Evolutionary conservation across 2,329 filamentous ascomycete genomes (phyloP).

Genomic region (Ophiosphaerella narmari): DNA sequence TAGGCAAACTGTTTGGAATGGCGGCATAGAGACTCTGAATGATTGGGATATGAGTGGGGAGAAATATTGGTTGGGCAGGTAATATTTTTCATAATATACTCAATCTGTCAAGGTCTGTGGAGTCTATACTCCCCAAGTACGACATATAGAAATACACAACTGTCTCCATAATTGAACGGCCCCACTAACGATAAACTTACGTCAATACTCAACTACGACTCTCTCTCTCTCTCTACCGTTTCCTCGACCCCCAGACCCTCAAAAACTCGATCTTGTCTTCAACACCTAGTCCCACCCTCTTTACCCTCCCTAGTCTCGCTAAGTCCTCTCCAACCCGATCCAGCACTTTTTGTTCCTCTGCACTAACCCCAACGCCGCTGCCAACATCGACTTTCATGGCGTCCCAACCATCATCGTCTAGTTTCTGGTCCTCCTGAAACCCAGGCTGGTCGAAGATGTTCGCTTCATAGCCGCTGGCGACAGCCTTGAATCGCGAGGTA

Average conservation of each 20-base stretch:
- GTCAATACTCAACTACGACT: not conserved
- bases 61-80: no score
- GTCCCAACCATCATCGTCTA: slow-evolving; percentile 14
- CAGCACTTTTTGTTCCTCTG: slow-evolving; percentile 68
- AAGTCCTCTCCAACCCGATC: slow-evolving; percentile 83
- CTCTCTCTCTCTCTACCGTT: slow-evolving; percentile 12
- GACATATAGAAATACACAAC: no score
- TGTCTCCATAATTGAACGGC: no score
- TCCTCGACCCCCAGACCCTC: slow-evolving; percentile 64
- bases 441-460: slow-evolving; percentile 41
- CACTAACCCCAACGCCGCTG: slow-evolving; percentile 22
- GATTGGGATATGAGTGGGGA: no score
- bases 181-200: not conserved
- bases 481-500: slow-evolving; percentile 4
- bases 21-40: no score
- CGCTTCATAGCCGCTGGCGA: slow-evolving; percentile 32
- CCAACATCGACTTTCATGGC: slow-evolving; percentile 19
- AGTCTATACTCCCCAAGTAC: no score
- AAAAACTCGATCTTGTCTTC: slow-evolving; percentile 84
- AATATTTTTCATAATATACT: no score
- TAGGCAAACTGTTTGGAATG: no score
- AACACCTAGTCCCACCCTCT: slow-evolving; percentile 83
- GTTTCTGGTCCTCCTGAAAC: slow-evolving; percentile 11
- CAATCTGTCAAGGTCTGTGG: no score
- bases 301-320: slow-evolving; percentile 84